Evolutionary conservation across 768 basidiomycete genomes (phyloP), one percentile per base, ranked within the genome.

Genomic region (Rhodotorula kratochvilovae): DNA sequence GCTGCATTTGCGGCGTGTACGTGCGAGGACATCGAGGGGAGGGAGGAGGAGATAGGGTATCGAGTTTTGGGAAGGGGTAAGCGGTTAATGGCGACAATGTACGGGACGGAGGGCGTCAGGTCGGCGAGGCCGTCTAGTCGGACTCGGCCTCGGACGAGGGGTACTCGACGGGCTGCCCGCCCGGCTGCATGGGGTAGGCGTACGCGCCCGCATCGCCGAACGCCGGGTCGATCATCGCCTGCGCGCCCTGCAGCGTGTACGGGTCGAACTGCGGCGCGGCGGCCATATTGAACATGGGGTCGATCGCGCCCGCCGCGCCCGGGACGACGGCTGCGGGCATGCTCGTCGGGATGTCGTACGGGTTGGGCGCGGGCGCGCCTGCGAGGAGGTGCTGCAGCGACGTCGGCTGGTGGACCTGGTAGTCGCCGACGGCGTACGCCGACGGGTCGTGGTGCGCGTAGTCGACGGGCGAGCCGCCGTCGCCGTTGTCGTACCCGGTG

Each of bases 351-450:
- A 66, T 51, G 56, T 48, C 56, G 61, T 71, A 71, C 29, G 70
- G 70, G 56, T 71, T 56, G 50, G 48, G 21, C 29, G 46, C n/a
- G 3, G 23, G n/a, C n/a, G 50, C 51, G 3, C 46, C 65, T 3
- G 48, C 66, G 31, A 71, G 57, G 19, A 71, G 61, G 35, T 71
- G 57, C 42, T 63, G 66, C 33, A 71, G 50, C 11, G 61, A 63
- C 6, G 54, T 33, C 1, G 70, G 48, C 48, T 50, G 48, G 23
- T 50, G 48, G 23, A 50, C 61, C 43, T 42, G 2, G 57, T 54
- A 70, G 31, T 69, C 68, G 36, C 23, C 21, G 13, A 3, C 53
- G 2, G 8, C 31, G 61, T 57, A 63, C 16, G 53, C 51, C 8
- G 46, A 17, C 50, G 66, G 15, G 45, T 43, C 61, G 57, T 65